phyloP scores from a whole-genome alignment of 306 rosid species.

The Prosopis cineraria region DNA sequence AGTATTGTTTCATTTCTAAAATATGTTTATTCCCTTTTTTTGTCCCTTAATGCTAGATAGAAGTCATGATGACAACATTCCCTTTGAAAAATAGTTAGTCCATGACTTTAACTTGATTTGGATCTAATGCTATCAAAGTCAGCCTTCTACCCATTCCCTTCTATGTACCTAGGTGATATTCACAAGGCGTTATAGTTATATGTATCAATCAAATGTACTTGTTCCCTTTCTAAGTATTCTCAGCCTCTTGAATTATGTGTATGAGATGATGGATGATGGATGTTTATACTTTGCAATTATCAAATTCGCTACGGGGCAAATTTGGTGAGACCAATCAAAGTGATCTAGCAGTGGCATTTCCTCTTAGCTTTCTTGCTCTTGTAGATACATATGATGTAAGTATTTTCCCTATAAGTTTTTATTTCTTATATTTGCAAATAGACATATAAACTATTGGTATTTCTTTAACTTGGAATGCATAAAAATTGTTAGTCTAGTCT shows the following conservation, averaged over 20 bases:
- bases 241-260: too few species aligned
- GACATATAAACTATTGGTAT: background rate
- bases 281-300: constrained; percentile 61
- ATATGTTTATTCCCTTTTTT: constrained; percentile 17
- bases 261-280: constrained; percentile 16
- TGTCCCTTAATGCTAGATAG: background rate
- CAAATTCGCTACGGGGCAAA: constrained; percentile 55
- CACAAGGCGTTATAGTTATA: too few species aligned
- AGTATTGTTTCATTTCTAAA: constrained; percentile 49
- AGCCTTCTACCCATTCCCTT: too few species aligned
- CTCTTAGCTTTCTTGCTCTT: constrained; percentile 84
- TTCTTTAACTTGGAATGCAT: constrained; percentile 18
- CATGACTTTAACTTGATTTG: too few species aligned
- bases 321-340: constrained; percentile 97
- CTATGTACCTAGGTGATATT: too few species aligned
- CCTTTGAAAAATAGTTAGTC: constrained; percentile 3
- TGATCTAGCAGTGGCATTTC: constrained; percentile 99
- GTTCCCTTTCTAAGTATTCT: too few species aligned
- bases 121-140: too few species aligned
- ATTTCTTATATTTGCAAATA: constrained; percentile 21
- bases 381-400: constrained; percentile 98
- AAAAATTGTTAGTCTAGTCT: too few species aligned
- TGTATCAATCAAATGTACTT: too few species aligned
- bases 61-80: constrained; percentile 5
- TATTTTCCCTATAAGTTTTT: constrained; percentile 24